Evolutionary conservation across 352 stramenopile species (phyloP).

Genomic region (Chrysophaeum taylorii): DNA sequence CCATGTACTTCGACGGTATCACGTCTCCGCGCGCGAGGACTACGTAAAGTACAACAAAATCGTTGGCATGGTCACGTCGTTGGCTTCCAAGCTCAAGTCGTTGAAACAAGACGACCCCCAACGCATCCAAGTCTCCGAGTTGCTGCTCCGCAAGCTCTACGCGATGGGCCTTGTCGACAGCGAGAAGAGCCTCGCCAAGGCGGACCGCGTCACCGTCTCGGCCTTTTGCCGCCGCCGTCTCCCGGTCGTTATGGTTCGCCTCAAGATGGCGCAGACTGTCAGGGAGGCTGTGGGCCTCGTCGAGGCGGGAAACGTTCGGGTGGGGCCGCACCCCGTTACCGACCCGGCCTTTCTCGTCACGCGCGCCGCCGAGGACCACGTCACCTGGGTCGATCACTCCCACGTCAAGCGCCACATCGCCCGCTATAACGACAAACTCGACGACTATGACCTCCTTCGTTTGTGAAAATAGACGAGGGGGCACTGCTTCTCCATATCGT

Average conservation of each 20-base stretch:
- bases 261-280: conserved; percentile 97
- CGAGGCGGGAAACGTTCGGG: conserved; percentile 71
- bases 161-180: conserved; percentile 92
- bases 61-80: conserved; percentile 82
- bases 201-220: conserved; percentile 83
- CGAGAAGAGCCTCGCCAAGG: conserved; percentile 89
- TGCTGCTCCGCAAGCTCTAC: conserved; percentile 93
- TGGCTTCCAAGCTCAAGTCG: conserved; percentile 88
- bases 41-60: conserved; percentile 91
- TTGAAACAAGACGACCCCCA: conserved; percentile 84
- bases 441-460: conserved; percentile 96
- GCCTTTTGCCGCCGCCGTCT: conserved; percentile 78
- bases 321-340: conserved; percentile 78
- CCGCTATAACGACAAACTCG: conserved; percentile 99
- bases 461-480: too few relatives aligned
- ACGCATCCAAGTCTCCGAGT: conserved; percentile 82
- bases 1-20: conserved; percentile 86
- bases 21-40: conserved; percentile 93
- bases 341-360: conserved; percentile 95
- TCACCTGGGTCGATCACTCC: conserved; percentile 83
- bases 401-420: conserved; percentile 67
- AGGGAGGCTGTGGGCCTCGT: conserved; percentile 94
- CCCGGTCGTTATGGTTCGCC: conserved; percentile 94
- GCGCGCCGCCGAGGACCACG: conserved; percentile 96
- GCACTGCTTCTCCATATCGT: too few relatives aligned